phyloP scores from a whole-genome alignment of 768 basidiomycete species.

The Inosperma sp. region DNA sequence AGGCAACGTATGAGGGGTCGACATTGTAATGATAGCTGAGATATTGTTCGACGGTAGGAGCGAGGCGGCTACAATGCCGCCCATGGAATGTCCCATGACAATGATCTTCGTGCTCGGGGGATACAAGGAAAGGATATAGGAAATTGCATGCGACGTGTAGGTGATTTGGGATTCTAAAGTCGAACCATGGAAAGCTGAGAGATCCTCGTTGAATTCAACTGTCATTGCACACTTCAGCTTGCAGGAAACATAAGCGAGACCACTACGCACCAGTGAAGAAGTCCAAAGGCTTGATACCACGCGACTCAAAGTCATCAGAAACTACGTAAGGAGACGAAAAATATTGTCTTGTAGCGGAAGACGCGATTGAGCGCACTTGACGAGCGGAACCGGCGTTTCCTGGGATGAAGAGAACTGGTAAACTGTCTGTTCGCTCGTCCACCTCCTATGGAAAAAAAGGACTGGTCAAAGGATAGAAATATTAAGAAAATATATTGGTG shows the following conservation, averaged over 20 bases:
- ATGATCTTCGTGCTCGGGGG: conserved; percentile 58
- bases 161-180: conserved; percentile 79
- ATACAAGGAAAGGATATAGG: conserved; percentile 78
- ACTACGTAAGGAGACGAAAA: conserved; percentile 56
- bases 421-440: conserved; percentile 36
- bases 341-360: conserved; percentile 80
- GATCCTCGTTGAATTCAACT: conserved; percentile 97
- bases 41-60: conserved; percentile 65
- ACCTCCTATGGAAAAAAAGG: conserved; percentile 9
- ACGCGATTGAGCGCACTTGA: conserved; percentile 93
- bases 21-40: conserved; percentile 89
- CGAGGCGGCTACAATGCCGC: conserved; percentile 83
- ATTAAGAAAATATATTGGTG: not conserved
- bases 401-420: conserved; percentile 94
- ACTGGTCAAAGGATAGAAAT: not conserved
- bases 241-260: not conserved
- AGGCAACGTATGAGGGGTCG: conserved; percentile 83
- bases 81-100: conserved; percentile 95
- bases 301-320: conserved; percentile 48
- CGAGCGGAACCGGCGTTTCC: conserved; percentile 95
- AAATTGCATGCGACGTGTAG: conserved; percentile 67
- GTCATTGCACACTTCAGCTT: conserved; percentile 4
- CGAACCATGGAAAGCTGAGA: conserved; percentile 90
- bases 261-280: conserved; percentile 68
- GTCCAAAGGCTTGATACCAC: conserved; percentile 59